phyloP scores from a whole-genome alignment of 2,329 filamentous ascomycete species.

The Dactylellina cionopaga region DNA sequence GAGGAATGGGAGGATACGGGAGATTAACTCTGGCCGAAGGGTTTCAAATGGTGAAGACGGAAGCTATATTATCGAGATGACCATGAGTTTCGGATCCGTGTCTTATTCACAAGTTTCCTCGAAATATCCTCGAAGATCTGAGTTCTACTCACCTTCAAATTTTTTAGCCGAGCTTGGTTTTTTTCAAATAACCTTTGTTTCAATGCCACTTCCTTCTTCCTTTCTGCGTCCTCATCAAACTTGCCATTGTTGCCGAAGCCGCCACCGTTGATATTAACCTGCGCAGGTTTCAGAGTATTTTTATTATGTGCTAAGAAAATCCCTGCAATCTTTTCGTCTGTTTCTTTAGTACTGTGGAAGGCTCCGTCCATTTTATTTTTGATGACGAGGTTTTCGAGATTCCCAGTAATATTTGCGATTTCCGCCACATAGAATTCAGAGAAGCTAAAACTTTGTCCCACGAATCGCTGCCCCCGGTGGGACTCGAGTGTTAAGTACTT shows the following conservation, averaged over 20 bases:
- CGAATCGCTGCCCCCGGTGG: neutral
- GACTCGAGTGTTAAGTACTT: neutral
- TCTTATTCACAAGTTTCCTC: neutral
- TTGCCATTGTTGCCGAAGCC: neutral
- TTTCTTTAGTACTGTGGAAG: neutral
- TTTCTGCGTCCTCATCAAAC: neutral
- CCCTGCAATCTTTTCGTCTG: neutral
- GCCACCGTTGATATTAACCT: conserved; percentile 10
- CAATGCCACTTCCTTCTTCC: neutral
- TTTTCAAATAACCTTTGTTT: neutral
- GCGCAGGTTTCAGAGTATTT: neutral
- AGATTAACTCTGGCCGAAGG: neutral
- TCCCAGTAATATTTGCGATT: neutral
- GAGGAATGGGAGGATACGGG: neutral
- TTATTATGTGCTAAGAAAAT: conserved; percentile 1
- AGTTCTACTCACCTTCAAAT: neutral
- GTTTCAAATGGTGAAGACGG: neutral
- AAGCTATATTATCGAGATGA: neutral
- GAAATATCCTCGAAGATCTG: neutral
- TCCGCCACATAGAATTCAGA: neutral
- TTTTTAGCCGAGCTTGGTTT: neutral
- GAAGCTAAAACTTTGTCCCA: neutral
- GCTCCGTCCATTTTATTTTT: neutral
- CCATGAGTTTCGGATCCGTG: neutral
- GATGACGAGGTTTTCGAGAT: neutral